Evolutionary conservation across 257 asterid species (phyloP), one percentile per base, ranked within the genome.

Genomic region (Mentha longifolia): DNA sequence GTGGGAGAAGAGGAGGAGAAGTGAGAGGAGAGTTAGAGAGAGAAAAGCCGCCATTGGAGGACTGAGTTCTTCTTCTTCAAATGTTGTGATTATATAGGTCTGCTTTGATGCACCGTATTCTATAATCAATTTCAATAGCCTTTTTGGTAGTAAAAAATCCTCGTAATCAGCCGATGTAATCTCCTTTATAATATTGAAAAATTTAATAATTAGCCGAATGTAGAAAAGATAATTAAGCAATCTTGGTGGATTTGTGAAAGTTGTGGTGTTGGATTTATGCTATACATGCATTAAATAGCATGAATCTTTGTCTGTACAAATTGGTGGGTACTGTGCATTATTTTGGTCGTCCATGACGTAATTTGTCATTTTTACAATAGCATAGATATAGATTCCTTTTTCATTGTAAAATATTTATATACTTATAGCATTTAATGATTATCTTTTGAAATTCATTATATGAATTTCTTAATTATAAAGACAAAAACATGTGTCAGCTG

Each of bases 41-140:
- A 74, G 33, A 10, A 75, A 19, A 8, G 83, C 41, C 11, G 87
- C 89, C 96, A 87, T 89, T 52, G 83, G 49, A 41, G 79, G 6
- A 47, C 9, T 71, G 68, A 68, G 7, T 16, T 47, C 39, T 51
- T 33, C 31, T 17, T 47, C 39, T 51, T 33, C 58, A 25, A 54
- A 52, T 25, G 6, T 39, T 43, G 75, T 25, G 16, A 58, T 49
- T 70, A 56, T 37, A 55, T 41, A 13, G 19, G 12, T 35, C 10
- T 39, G 46, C 20, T n/a, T 31, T 4, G 16, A 5, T 47, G 72
- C 61, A 17, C 7, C 30, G 12, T 47, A 7, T 17, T 52, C 12
- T 33, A 1, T 54, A 22, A 22, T 47, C 9, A 46, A 25, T 49
- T 66, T 16, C n/a, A 28, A 20, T 43, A 17, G 9, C 0, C 6